phyloP scores from a whole-genome alignment of 495 filamentous ascomycete species.

The Talaromyces wortmannii region DNA sequence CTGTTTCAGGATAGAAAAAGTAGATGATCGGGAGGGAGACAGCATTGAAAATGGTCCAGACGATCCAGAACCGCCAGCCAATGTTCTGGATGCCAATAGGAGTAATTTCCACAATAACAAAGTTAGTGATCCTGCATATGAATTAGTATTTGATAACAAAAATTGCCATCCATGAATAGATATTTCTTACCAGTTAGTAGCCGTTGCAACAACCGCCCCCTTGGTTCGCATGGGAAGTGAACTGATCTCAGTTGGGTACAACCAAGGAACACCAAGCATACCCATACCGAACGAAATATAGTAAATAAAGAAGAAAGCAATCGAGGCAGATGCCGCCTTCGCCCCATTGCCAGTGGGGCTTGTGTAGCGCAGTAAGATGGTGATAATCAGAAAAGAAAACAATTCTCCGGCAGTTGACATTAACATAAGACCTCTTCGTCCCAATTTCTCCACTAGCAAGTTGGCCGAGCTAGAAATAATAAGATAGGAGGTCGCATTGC shows the following conservation, averaged over 20 bases:
- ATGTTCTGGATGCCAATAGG: conserved; percentile 50
- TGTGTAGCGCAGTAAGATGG: conserved; percentile 40
- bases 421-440: conserved; percentile 46
- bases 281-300: conserved; percentile 47
- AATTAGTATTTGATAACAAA: neutral
- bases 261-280: conserved; percentile 52
- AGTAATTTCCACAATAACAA: conserved; percentile 54
- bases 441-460: conserved; percentile 41
- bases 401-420: conserved; percentile 39
- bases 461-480: conserved; percentile 39
- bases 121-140: conserved; percentile 42
- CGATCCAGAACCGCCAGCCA: conserved; percentile 54
- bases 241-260: conserved; percentile 29
- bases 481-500: conserved; percentile 43
- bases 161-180: too few species aligned
- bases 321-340: conserved; percentile 29
- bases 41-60: conserved; percentile 53
- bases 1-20: conserved; percentile 57
- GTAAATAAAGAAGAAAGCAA: conserved; percentile 50
- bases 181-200: conserved; percentile 46
- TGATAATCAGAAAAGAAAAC: conserved; percentile 49
- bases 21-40: conserved; percentile 54
- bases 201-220: conserved; percentile 51
- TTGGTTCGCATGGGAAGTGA: conserved; percentile 25
- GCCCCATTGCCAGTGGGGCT: conserved; percentile 22